Conservation (phyloP, 1,284 basidiomycete genomes). For the Fomitopsis schrenkii region DNA sequence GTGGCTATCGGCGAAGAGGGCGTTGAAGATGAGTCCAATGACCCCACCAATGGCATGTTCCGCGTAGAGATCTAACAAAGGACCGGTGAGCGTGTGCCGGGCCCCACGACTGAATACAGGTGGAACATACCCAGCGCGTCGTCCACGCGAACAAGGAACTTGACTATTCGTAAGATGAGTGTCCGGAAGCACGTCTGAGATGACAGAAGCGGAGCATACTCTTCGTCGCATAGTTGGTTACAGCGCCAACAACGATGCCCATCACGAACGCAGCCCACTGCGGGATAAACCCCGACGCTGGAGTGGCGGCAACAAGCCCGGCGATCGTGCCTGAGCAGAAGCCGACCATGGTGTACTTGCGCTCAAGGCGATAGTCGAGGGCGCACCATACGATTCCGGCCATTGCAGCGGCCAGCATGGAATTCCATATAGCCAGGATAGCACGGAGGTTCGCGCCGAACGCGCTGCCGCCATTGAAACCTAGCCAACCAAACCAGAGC, state of each 20-base stretch:
- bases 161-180: slow-evolving; percentile 43
- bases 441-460: slow-evolving; percentile 91
- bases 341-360: slow-evolving; percentile 84
- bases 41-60: slow-evolving; percentile 91
- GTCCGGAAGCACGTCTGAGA: not conserved
- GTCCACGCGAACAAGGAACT: slow-evolving; percentile 66
- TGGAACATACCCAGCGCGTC: slow-evolving; percentile 55
- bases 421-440: slow-evolving; percentile 84
- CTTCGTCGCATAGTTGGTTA: slow-evolving; percentile 88
- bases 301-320: slow-evolving; percentile 89
- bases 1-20: slow-evolving; percentile 66
- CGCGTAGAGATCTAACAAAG: slow-evolving; percentile 67
- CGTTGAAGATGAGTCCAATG: slow-evolving; percentile 78
- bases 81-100: not conserved
- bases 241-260: slow-evolving; percentile 70
- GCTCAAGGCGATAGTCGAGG: slow-evolving; percentile 81
- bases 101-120: too few relatives aligned
- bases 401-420: slow-evolving; percentile 76
- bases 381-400: slow-evolving; percentile 88
- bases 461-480: slow-evolving; percentile 74
- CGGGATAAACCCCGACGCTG: slow-evolving; percentile 66
- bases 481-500: slow-evolving; percentile 88
- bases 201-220: slow-evolving; percentile 40
- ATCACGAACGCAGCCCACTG: slow-evolving; percentile 73
- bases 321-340: slow-evolving; percentile 81